Evolutionary conservation across 75 land plant species (phyloP), one percentile per base, ranked within the genome.

Genomic region (Cupressus sempervirens): DNA sequence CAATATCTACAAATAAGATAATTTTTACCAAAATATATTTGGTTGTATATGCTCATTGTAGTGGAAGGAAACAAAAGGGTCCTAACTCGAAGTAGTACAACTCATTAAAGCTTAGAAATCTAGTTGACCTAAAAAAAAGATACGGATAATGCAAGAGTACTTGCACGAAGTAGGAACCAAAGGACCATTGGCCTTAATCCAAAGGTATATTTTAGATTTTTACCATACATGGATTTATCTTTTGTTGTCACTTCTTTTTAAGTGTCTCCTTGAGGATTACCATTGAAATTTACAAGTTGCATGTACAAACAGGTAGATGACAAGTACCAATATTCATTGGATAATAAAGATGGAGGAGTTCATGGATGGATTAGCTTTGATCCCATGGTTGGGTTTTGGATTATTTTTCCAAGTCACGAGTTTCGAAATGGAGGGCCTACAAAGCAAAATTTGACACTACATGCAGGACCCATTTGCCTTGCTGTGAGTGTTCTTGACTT

Each of bases 311-410:
- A 91, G 93, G 93, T 91, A 58, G 93, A 91, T 88, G 93, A 90
- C 82, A 91, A 91, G 80, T 91, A 91, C 88, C 89, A 88, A 72
- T 91, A 91, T 79, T 91, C 93, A 10, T 56, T 84, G 86, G 93
- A 91, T 80, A 90, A 91, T 74, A 90, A 86, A 36, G 89, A 91
- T 82, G 86, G 86, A 2, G 87, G 89, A 81, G 84, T 91, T 26
- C 86, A 91, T 86, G 93, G 93, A 32, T 91, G 93, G 93, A 85
- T 91, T 53, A 89, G 90, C 72, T 88, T 87, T 54, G 54, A 86
- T 52, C 93, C 91, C n/a, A 52, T 76, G 41, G 80, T 90, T 65
- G 93, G 93, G 1, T 91, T 91, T 76, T 91, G 93, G 93, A 53
- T 87, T 36, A 88, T 90, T 82, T 87, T 87, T 53, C 89, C 91